phyloP scores from a whole-genome alignment of 495 filamentous ascomycete species.

The Neurospora sp. region DNA sequence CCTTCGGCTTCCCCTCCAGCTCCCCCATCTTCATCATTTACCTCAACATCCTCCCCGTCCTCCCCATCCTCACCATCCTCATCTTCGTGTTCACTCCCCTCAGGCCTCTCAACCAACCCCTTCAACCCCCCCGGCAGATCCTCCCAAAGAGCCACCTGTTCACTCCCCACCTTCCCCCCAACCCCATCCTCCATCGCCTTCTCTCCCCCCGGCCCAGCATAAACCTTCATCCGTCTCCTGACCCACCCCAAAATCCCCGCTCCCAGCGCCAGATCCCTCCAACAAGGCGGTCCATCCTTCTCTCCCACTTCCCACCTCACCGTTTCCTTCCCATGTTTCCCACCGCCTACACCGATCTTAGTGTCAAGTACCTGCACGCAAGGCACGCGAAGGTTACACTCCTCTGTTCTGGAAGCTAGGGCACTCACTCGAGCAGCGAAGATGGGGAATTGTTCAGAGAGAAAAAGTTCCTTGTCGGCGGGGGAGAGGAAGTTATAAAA shows the following conservation, averaged over 20 bases:
- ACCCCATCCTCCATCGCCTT: neutral
- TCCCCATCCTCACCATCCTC: neutral
- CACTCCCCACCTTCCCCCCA: neutral
- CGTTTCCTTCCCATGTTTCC: neutral
- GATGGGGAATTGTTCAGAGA: neutral
- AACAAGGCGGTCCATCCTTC: neutral
- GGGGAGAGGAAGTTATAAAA: neutral
- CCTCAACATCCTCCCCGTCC: neutral
- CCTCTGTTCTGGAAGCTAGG: neutral
- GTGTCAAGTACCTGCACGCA: neutral
- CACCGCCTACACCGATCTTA: neutral
- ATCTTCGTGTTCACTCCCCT: neutral
- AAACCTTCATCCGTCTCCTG: neutral
- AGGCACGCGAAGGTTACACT: accelerated
- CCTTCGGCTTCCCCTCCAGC: neutral
- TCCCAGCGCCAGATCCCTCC: neutral
- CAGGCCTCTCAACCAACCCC: neutral
- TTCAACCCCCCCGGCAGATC: neutral
- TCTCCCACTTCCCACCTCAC: neutral
- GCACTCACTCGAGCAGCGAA: neutral
- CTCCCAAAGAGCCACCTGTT: neutral
- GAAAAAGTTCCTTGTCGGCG: neutral
- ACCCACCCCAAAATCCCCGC: neutral
- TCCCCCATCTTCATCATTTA: neutral
- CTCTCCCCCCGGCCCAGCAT: neutral